Percentiles rank a stretch among this genome's conserved stretches.
phyloP scores from a whole-genome alignment of 1,139 yeast species.

The Kodamaea alishanica region DNA sequence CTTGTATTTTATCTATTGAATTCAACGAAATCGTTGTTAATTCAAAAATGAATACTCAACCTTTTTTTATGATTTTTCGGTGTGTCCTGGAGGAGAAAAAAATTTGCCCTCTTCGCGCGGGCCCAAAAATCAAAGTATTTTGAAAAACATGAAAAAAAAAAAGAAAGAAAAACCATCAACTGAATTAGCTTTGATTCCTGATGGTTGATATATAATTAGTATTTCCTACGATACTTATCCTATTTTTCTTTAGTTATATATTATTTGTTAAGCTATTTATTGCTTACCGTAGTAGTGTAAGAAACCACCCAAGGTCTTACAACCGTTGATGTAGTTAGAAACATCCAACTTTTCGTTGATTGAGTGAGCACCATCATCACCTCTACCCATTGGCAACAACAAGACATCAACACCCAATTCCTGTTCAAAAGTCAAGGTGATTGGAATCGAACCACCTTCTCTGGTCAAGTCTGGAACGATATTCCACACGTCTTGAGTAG shows the following conservation, averaged over 20 bases:
- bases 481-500: slow-evolving; percentile 92
- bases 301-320: slow-evolving; percentile 90
- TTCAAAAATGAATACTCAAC: too few species aligned
- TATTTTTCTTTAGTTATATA: background rate
- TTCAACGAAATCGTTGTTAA: too few species aligned
- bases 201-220: too few species aligned
- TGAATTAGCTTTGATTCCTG: background rate
- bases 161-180: slow-evolving; percentile 1
- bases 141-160: too few species aligned
- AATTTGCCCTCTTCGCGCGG: too few species aligned
- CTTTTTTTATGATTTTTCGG: too few species aligned
- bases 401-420: slow-evolving; percentile 81
- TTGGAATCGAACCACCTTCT: slow-evolving; percentile 98
- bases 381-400: slow-evolving; percentile 95
- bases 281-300: slow-evolving; percentile 73
- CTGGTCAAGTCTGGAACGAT: slow-evolving; percentile 95
- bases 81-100: too few species aligned
- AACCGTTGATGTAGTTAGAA: slow-evolving; percentile 87
- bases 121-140: too few species aligned
- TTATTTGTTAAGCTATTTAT: slow-evolving; percentile 7
- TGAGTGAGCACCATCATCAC: slow-evolving; percentile 99
- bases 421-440: slow-evolving; percentile 87
- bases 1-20: too few species aligned
- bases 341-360: slow-evolving; percentile 91
- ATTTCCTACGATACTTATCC: background rate